Evolutionary conservation across 768 basidiomycete species (phyloP), one percentile per base, ranked within the genome.

Genomic region (Lepiota subincarnata): DNA sequence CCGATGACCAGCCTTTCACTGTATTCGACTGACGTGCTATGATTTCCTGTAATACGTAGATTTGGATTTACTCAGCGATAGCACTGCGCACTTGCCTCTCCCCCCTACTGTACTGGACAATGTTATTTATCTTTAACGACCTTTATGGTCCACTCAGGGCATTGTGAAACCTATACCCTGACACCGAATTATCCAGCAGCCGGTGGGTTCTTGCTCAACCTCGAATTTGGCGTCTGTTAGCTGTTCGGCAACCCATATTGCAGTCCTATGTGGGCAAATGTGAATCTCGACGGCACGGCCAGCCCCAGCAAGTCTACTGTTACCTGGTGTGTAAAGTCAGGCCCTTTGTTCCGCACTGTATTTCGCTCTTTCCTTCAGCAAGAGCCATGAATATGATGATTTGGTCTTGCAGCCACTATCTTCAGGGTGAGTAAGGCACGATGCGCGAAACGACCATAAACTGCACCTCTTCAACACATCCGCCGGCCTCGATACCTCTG

Each of bases 321-420:
- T 31, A 86, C 87, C 73, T 76, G 6, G 89, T 89, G 67, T 91
- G 89, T 56, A 87, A 65, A 18, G 77, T 82, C 31, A 90, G 59
- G 3, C 81, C 85, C 1, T 80, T 78, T 20, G 68, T 77, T 19
- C 76, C 76, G 55, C 76, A 78, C 42, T 71, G 73, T 22, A 91
- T 71, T 48, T 70, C 71, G 10, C 86, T 89, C 20, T 60, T 74
- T 3, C 87, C 87, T 45, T 82, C 66, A 7, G 88, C 87, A 14
- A 91, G 73, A 7, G 86, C 86, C 69, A 90, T 80, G 62, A 89
- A 84, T 35, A 90, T 78, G 42, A 90, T 81, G 16, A 90, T 83
- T 62, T 91, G 89, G 65, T 92, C 89, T 73, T 89, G 74, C 14
- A 75, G 59, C 70, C 71, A 74, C 71, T 75, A 45, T n/a, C n/a